Evolutionary conservation across 805 yeast species (phyloP), one percentile per base, ranked within the genome.

Genomic region (Barnettozyma pratensis): DNA sequence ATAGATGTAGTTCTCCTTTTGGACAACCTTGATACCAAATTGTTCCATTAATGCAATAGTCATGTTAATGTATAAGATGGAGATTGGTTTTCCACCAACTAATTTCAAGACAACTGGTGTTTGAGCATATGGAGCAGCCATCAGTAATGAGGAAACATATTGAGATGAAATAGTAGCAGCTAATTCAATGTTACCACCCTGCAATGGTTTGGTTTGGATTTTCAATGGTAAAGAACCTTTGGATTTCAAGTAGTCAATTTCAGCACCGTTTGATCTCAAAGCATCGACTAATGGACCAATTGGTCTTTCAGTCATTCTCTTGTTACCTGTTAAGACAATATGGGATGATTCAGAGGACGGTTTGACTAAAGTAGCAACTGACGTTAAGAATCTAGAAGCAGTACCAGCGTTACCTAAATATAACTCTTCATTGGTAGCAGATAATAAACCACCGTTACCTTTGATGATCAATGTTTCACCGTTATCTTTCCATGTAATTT

Each of bases 361-460:
- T 25, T 77, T 73, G 5, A 87, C 96, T 51, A 91, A 72, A n/a
- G 96, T 78, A 19, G 96, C 96, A 30, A 94, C 92, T 2, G 97
- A 80, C 3, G 97, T 87, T 62, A 94, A 76, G 66, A 94, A 94
- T 61, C 99, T 79, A 6, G 97, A 87, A 4, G 99, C 98, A 40
- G 99, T 94, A 56, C 99, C 99, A 1, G 99, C 98, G 63, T 94
- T 94, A 49, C 99, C 99, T 53, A 94, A 75, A 68, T 89, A 94
- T 49, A 94, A 72, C 53, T 82, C 85, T 45, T 82, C 80, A 14
- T 71, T 68, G 44, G 83, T 77, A 4, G 95, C 84, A 31, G 72
- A 59, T 53, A 88, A 67, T 31, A 80, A 70, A 49, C 97, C 97
- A 51, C 94, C 94, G 54, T 91, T 91, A 46, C 92, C 91, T 44